These are phyloP conservation scores for Pterocarpus santalinus DNA, from an alignment of 306 rosid genomes.

Conservation along the genomic window DNA sequence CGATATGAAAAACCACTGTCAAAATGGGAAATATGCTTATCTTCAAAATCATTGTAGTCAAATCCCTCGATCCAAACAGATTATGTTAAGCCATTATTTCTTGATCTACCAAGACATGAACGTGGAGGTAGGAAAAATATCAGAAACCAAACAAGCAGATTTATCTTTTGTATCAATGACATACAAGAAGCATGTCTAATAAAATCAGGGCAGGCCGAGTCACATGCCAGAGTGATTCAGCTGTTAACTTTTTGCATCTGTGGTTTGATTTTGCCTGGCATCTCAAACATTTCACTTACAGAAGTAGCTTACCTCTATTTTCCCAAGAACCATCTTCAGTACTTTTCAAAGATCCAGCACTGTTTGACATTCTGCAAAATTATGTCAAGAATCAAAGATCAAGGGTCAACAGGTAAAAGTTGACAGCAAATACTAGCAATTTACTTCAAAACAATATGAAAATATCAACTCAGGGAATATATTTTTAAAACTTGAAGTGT, in stretches of 20 bases:
- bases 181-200: slow-evolving; percentile 11
- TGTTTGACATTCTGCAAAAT: slow-evolving; percentile 31
- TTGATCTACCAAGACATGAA: neutral
- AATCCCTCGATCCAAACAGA: neutral
- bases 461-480: slow-evolving; percentile 15
- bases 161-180: neutral
- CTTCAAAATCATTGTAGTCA: neutral
- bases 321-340: neutral
- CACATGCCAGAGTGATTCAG: neutral
- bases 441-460: slow-evolving; percentile 25
- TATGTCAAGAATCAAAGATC: slow-evolving; percentile 14
- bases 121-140: neutral
- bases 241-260: neutral
- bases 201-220: slow-evolving; percentile 1
- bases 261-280: slow-evolving; percentile 18
- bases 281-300: slow-evolving; percentile 20
- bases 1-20: neutral
- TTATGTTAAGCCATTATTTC: neutral
- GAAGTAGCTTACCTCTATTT: slow-evolving; percentile 10
- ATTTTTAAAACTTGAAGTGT: slow-evolving; percentile 14
- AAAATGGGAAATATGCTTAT: neutral
- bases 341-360: slow-evolving; percentile 15
- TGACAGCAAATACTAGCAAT: slow-evolving; percentile 7
- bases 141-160: neutral
- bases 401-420: slow-evolving; percentile 6